Percentiles rank a stretch among this genome's conserved stretches.
Evolutionary conservation across 371 early-diverging fungal genomes (phyloP).

Genomic region (Rhizomucor miehei): DNA sequence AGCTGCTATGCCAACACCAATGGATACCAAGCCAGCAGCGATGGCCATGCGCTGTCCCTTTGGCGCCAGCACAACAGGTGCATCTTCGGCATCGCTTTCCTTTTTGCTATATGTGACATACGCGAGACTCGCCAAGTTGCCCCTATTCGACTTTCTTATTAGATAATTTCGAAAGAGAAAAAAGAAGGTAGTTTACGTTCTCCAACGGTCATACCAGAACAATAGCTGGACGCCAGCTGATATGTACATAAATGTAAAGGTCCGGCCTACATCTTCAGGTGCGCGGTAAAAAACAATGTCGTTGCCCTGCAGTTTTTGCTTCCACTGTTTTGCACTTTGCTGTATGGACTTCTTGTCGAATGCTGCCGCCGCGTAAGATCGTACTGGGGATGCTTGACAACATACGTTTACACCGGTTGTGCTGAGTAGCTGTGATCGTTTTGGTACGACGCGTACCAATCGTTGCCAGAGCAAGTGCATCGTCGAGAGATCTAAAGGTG

Average conservation of each 20-base stretch:
- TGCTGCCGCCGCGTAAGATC: constrained; percentile 1
- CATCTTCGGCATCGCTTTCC: constrained; percentile 39
- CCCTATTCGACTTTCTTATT: too few species aligned
- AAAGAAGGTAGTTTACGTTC: too few species aligned
- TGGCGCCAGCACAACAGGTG: constrained; percentile 39
- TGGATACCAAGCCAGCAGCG: constrained; percentile 34
- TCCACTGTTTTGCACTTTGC: constrained; percentile 21
- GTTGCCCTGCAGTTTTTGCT: constrained; percentile 30
- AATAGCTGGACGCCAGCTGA: constrained; percentile 50
- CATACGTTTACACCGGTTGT: too few species aligned
- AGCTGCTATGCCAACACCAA: constrained; percentile 42
- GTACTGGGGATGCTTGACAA: not conserved
- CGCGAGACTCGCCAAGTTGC: constrained; percentile 48
- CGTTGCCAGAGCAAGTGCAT: too few species aligned
- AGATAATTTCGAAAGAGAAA: too few species aligned
- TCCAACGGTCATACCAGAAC: constrained; percentile 34
- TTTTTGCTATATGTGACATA: constrained; percentile 40
- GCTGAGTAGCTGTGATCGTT: too few species aligned
- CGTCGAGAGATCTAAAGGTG: too few species aligned
- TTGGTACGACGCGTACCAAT: too few species aligned
- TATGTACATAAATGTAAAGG: constrained; percentile 44
- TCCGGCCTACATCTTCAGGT: constrained; percentile 34
- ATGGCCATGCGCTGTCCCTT: constrained; percentile 36
- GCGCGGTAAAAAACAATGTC: constrained; percentile 46
- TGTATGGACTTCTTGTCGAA: constrained; percentile 11